Conservation (phyloP, 768 basidiomycete genomes). For the Clavaria fumosa region DNA sequence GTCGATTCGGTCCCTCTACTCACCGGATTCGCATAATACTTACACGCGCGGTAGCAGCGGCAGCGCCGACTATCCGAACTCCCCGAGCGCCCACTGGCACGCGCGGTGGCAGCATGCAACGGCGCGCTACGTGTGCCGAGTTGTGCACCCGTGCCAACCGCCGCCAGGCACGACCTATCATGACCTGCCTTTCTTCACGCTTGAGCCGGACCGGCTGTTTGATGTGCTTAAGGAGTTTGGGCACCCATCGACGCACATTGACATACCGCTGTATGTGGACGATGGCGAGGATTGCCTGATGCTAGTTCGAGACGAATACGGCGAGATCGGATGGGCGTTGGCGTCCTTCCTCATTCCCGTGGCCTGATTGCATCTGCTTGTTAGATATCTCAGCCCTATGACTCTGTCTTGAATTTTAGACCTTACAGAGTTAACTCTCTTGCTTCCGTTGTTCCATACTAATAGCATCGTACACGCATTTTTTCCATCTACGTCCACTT, state of each 20-base stretch:
- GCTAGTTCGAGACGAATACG: constrained; percentile 41
- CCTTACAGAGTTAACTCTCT: no score
- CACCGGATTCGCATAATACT: no score
- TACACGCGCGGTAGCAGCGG: no score
- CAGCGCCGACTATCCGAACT: no score
- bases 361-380: constrained; percentile 15
- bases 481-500: no score
- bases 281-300: constrained; percentile 66
- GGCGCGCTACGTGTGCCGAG: constrained; percentile 50
- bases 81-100: no score
- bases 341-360: constrained; percentile 67
- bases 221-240: constrained; percentile 64
- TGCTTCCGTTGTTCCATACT: no score
- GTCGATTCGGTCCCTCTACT: no score
- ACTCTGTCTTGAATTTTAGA: no score
- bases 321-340: constrained; percentile 62
- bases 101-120: constrained; percentile 27
- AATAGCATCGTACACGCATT: no score
- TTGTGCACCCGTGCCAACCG: constrained; percentile 53
- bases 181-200: constrained; percentile 60
- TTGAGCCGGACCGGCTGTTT: constrained; percentile 45
- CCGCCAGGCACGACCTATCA: constrained; percentile 51
- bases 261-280: constrained; percentile 65
- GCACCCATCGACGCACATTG: constrained; percentile 58
- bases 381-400: no score